phyloP scores from a whole-genome alignment of 2,329 filamentous ascomycete species.

The Fusarium sp. region DNA sequence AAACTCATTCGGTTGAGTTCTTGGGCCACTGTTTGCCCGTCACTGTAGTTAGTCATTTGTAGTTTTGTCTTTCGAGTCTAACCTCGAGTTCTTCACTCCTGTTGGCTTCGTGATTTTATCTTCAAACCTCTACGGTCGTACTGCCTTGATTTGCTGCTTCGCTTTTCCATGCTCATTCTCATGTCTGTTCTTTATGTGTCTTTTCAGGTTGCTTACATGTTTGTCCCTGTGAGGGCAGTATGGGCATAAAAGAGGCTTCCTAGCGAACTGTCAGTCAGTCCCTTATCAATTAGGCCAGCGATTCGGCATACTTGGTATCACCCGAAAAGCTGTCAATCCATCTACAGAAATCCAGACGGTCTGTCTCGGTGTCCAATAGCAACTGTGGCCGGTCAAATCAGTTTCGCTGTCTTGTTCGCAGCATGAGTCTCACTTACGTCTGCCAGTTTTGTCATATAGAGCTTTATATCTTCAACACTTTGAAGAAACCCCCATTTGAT shows the following conservation, averaged over 20 bases:
- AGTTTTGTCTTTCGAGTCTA: not conserved
- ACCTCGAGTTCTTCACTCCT: not conserved
- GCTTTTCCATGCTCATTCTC: too few relatives aligned
- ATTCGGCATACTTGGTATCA: fast-evolving
- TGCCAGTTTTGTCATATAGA: constrained; percentile 9
- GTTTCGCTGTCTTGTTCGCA: not conserved
- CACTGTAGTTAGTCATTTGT: not conserved
- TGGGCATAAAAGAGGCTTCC: not conserved
- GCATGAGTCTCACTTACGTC: not conserved
- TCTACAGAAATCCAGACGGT: not conserved
- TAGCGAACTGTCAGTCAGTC: not conserved
- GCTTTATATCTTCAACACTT: not conserved
- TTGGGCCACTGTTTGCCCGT: not conserved
- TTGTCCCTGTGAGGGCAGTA: not conserved
- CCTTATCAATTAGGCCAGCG: not conserved
- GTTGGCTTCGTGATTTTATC: not conserved
- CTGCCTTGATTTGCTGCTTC: not conserved
- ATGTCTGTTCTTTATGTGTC: not conserved
- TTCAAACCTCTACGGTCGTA: not conserved
- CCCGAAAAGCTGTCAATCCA: not conserved
- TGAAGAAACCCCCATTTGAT: constrained; percentile 20
- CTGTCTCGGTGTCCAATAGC: not conserved
- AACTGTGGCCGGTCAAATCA: not conserved
- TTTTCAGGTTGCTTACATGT: not conserved
- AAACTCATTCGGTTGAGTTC: not conserved